Evolutionary conservation across 139 green algal genomes (phyloP), one percentile per base, ranked within the genome.

Genomic region (Chara braunii): DNA sequence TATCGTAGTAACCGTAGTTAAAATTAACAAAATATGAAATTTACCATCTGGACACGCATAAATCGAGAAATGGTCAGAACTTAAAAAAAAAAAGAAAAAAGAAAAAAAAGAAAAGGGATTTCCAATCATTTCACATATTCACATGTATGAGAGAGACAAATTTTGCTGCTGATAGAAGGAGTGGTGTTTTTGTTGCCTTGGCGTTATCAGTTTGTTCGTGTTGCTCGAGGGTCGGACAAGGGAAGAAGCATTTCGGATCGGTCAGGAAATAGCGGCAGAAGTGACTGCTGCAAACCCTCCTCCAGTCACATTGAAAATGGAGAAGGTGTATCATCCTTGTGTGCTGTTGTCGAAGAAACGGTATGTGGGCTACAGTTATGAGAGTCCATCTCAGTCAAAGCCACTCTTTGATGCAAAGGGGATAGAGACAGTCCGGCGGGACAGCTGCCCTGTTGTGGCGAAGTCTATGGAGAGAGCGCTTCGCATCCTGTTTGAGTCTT

Each of bases 311-410:
- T 83, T 98, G 2, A 94, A 95, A 67, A 68, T 98, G 55, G 92
- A 98, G 68, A 98, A 98, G 81, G 88, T 88, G 51, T 97, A 97
- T 79, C 83, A 90, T 43, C 87, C 88, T 18, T 95, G 90, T 78
- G 64, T 96, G 11, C 88, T 97, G 54, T 79, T 90, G 45, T 90
- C 90, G 53, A 98, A 98, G 84, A 98, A 98, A 84, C 86, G 92
- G 18, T 98, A 98, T 69, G 92, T 97, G 42, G 92, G 92, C 3
- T 86, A 85, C 56, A 78, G 26, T 34, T 96, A 93, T 70, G 90
- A 95, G 78, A 73, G 65, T 0, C 78, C 87, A 0, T 26, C 33
- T 0, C 88, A 94, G 82, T 52, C 22, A 9, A 32, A 54, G 53
- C 74, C 80, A 5, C 22, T 60, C 12, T 86, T 94, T 30, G 87